A percentile compares a stretch with the other conserved stretches of the same genome.
Evolutionary conservation across 106 monocot genomes (phyloP).

Genomic region (Allium cepa): DNA sequence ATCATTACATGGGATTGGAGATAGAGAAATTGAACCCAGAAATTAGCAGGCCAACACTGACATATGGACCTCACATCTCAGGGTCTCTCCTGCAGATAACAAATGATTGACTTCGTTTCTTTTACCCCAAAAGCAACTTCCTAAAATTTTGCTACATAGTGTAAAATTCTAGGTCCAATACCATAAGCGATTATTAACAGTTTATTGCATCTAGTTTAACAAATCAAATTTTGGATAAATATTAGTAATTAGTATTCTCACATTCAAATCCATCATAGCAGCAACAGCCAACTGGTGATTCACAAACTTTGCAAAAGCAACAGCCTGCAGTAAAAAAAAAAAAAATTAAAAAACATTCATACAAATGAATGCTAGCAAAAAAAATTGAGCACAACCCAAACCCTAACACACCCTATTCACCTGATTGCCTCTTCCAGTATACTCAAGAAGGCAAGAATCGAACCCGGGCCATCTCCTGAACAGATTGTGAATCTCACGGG

Average conservation of each 20-base stretch:
- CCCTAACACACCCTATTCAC: constrained; percentile 8
- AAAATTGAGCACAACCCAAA: background rate
- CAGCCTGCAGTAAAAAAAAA: constrained; percentile 34
- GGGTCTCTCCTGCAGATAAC: no score
- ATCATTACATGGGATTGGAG: no score
- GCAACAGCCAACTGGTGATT: constrained; percentile 68
- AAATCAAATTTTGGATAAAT: background rate
- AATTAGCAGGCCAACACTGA: no score
- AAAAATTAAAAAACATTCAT: background rate
- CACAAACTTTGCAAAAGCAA: constrained; percentile 76
- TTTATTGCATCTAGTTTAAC: background rate
- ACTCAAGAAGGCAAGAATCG: constrained; percentile 73
- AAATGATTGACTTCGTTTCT: no score
- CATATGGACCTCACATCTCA: no score
- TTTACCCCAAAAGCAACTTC: no score
- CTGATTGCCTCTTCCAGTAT: constrained; percentile 80
- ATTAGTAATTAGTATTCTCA: constrained; percentile 13
- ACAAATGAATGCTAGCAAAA: background rate
- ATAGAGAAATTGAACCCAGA: no score
- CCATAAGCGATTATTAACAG: no score
- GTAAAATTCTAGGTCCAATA: no score
- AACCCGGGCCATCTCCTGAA: constrained; percentile 64
- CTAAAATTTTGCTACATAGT: no score
- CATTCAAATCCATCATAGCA: constrained; percentile 61
- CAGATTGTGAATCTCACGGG: constrained; percentile 90